A percentile compares a stretch with the other conserved stretches of the same genome.
phyloP scores from a whole-genome alignment of 78 protist genomes.

The Thecamonas trahens region DNA sequence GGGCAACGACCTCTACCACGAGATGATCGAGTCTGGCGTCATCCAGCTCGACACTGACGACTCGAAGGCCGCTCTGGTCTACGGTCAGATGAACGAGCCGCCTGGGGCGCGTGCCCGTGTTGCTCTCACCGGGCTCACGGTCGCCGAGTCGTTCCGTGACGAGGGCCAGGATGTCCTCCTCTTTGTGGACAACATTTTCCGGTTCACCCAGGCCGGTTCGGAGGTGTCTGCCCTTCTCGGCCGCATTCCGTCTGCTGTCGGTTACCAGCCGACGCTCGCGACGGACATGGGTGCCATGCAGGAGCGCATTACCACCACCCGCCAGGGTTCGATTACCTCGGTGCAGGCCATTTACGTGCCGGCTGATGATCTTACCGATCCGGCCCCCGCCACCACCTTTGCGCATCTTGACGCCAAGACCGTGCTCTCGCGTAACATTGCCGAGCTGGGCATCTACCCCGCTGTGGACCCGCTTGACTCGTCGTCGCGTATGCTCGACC shows the following conservation, averaged over 20 bases:
- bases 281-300: slow-evolving; percentile 96
- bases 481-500: slow-evolving; percentile 93
- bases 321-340: slow-evolving; percentile 96
- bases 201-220: slow-evolving; percentile 99
- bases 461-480: slow-evolving; percentile 98
- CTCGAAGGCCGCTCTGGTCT: slow-evolving; percentile 95
- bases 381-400: slow-evolving; percentile 99
- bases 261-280: slow-evolving; percentile 98
- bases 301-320: slow-evolving; percentile 98
- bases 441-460: slow-evolving; percentile 99
- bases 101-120: slow-evolving; percentile 99
- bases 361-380: slow-evolving; percentile 98
- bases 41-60: slow-evolving; percentile 74
- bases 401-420: slow-evolving; percentile 98
- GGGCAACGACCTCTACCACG: slow-evolving; percentile 97
- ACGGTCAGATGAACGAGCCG: slow-evolving; percentile 99
- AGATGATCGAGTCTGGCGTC: slow-evolving; percentile 95
- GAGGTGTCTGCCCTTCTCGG: slow-evolving; percentile 99
- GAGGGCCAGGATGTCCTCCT: slow-evolving; percentile 96
- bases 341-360: slow-evolving; percentile 99
- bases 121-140: slow-evolving; percentile 94
- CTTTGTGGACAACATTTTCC: slow-evolving; percentile 99
- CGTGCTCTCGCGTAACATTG: slow-evolving; percentile 92
- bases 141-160: slow-evolving; percentile 99
- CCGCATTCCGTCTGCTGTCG: slow-evolving; percentile 99